Base-by-base conservation (phyloP, 2,329 filamentous ascomycete genomes). In the Verticillium nonalfalfae region DNA sequence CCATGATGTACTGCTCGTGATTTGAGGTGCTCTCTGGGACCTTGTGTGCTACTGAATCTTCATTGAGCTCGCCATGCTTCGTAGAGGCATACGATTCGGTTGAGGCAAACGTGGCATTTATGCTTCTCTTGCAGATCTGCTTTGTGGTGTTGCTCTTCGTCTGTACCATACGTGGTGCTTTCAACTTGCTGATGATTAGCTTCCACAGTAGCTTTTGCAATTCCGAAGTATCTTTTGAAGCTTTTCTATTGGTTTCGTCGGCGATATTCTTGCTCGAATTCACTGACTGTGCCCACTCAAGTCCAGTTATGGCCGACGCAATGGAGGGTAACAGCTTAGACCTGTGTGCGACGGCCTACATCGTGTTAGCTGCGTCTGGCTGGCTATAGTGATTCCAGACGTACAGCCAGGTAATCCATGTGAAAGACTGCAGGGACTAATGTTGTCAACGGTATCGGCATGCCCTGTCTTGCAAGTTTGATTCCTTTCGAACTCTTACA, bases 391-490 rank as follows among this genome's bases (percentile, higher is more conserved):
- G 75, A 38, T 7, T 57, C 59, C 73, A 75, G 18, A 11, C 1
- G 38, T 67, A 76, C 76, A 65, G 70, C 70, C 13, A 77, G 66
- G 66, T 76, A 75, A 15, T 68, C 65, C 33, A 73, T 66, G 58
- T 76, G 65, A 34, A 78, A 77, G 15, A 77, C 73, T 15, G 72
- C 72, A 0, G 76, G 76, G 4, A 69, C 68, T 6, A 77, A 56
- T 2, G 60, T 61, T 2, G 64, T 63, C 10, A 78, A 65, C 7
- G 71, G 67, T 13, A 64, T 63, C 3, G 65, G 52, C 15, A 63
- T 52, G 11, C 55, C 66, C n/a, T 61, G 61, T 1, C 66, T 60
- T 6, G 61, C 18, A 1, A 70, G 59, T 55, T 60, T 63, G 6
- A 74, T 62, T 1, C 66, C 54, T 11, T 35, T 56, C 13, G 15